Evolutionary conservation across 2,329 filamentous ascomycete species (phyloP).

Genomic region (Claviceps spartinae): DNA sequence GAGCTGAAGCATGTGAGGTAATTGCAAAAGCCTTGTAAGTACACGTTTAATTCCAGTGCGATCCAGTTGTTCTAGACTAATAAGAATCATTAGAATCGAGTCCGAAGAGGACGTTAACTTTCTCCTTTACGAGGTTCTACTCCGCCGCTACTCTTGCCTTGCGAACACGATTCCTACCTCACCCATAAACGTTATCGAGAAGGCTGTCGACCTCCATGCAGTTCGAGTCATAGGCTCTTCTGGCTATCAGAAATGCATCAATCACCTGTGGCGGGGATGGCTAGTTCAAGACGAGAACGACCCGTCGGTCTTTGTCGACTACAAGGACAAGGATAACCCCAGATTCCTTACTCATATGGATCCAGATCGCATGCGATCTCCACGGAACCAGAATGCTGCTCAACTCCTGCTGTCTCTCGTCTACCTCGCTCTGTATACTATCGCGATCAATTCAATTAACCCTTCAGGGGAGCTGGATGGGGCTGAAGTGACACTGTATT

Average conservation of each 20-base stretch:
- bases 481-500: constrained; percentile 71
- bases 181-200: constrained; percentile 81
- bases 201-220: constrained; percentile 85
- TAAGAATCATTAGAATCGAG: constrained; percentile 52
- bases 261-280: constrained; percentile 90
- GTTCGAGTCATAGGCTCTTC: constrained; percentile 78
- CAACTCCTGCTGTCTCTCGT: constrained; percentile 75
- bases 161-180: constrained; percentile 56
- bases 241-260: constrained; percentile 92
- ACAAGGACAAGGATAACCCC: constrained; percentile 66
- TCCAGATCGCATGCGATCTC: constrained; percentile 86
- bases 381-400: constrained; percentile 80
- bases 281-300: constrained; percentile 91
- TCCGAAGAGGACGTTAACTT: constrained; percentile 65
- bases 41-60: background rate
- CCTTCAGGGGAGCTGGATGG: constrained; percentile 67
- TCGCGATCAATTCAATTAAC: constrained; percentile 90
- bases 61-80: background rate
- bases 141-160: constrained; percentile 79
- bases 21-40: constrained; percentile 65
- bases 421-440: constrained; percentile 76
- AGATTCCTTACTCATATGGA: constrained; percentile 74
- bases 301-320: constrained; percentile 78
- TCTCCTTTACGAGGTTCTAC: constrained; percentile 65
- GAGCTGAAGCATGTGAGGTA: constrained; percentile 75